phyloP scores from a whole-genome alignment of 2,329 filamentous ascomycete genomes.

The Exophiala oligosperma region DNA sequence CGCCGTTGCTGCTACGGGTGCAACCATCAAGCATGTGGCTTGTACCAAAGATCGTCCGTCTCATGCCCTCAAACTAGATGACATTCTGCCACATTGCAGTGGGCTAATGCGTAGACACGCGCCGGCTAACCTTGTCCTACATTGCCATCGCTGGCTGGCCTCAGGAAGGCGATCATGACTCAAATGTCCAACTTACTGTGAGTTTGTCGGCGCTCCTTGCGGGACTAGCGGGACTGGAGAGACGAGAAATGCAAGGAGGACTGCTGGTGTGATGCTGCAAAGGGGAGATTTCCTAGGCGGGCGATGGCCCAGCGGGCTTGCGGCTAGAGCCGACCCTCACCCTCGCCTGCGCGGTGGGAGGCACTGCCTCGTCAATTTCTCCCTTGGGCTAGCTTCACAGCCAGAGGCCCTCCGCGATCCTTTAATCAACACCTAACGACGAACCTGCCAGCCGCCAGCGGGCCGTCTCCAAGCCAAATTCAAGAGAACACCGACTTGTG shows the following conservation, averaged over 20 bases:
- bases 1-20: no score
- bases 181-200: background rate
- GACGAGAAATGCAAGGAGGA: background rate
- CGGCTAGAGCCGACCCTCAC: constrained; percentile 16
- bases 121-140: background rate
- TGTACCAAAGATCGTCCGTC: background rate
- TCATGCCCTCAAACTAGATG: background rate
- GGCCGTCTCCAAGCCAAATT: no score
- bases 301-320: background rate
- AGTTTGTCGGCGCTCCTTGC: background rate
- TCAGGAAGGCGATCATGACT: background rate
- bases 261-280: background rate
- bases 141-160: background rate
- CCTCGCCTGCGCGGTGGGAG: background rate
- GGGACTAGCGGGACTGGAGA: background rate
- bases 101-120: background rate
- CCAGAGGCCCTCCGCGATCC: background rate
- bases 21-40: background rate
- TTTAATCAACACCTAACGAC: no score
- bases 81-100: background rate
- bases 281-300: background rate
- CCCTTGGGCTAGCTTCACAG: background rate
- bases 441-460: no score
- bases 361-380: background rate
- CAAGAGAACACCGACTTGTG: background rate